Evolutionary conservation across 306 rosid species (phyloP).

Genomic region (Corylus avellana): DNA sequence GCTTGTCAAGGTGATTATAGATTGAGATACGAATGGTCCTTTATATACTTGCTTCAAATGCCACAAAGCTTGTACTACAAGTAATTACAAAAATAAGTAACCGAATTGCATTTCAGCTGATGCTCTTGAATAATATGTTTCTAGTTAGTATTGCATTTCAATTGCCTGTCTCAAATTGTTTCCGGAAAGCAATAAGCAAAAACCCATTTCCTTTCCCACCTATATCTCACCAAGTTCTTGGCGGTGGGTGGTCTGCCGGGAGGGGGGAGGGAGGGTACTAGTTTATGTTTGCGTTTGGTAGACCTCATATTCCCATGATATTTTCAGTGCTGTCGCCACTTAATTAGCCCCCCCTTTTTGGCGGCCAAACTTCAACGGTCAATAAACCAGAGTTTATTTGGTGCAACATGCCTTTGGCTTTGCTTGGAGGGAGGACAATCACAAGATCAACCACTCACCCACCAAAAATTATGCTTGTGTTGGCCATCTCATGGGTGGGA

Average conservation of each 20-base stretch:
- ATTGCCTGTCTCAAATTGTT: no score
- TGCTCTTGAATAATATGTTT: no score
- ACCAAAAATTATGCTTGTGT: slow-evolving; percentile 34
- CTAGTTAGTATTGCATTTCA: neutral
- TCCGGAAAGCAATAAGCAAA: neutral
- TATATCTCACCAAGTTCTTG: no score
- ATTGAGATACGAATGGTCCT: no score
- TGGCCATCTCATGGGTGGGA: slow-evolving; percentile 22
- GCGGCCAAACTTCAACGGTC: slow-evolving; percentile 68
- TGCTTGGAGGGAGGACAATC: slow-evolving; percentile 19
- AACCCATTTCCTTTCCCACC: neutral
- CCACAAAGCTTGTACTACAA: no score
- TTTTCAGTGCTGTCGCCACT: neutral
- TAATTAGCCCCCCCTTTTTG: slow-evolving; percentile 28
- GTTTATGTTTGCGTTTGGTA: slow-evolving; percentile 33
- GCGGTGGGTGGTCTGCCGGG: slow-evolving; percentile 51
- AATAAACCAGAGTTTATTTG: slow-evolving; percentile 31
- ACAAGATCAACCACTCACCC: slow-evolving; percentile 44
- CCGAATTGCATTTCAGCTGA: no score
- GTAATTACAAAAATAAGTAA: no score
- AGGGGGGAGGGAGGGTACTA: no score
- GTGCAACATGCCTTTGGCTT: slow-evolving; percentile 26
- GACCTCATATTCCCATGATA: slow-evolving; percentile 17
- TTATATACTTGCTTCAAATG: no score
- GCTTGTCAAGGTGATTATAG: no score